phyloP scores from a whole-genome alignment of 306 rosid species.

The Casuarina equisetifolia region DNA sequence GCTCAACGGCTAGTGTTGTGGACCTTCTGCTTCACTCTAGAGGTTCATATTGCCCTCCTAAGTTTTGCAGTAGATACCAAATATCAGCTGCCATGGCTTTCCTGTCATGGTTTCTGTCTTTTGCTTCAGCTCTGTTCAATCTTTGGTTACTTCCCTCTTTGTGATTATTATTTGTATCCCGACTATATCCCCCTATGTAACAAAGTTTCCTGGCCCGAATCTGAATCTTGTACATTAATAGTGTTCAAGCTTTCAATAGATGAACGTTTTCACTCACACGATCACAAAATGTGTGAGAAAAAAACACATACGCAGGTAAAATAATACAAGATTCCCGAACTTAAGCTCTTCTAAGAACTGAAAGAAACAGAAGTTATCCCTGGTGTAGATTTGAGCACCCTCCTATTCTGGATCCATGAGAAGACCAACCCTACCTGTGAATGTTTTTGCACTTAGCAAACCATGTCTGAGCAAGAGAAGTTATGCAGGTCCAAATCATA shows the following conservation, averaged over 20 bases:
- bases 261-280: neutral
- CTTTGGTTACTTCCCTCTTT: slow-evolving; percentile 78
- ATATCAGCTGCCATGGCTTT: slow-evolving; percentile 80
- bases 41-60: slow-evolving; percentile 47
- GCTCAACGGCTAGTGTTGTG: slow-evolving; percentile 79
- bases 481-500: no score
- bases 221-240: neutral
- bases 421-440: no score
- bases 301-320: no score
- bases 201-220: slow-evolving; percentile 5
- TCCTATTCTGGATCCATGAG: no score
- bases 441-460: no score
- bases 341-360: no score
- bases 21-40: slow-evolving; percentile 51
- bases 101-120: slow-evolving; percentile 64
- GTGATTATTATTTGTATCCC: slow-evolving; percentile 29
- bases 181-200: neutral
- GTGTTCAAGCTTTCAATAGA: slow-evolving; percentile 11
- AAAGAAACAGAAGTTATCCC: no score
- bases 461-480: no score
- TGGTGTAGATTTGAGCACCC: no score
- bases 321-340: no score
- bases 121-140: slow-evolving; percentile 67
- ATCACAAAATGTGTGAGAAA: no score
- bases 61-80: slow-evolving; percentile 61